Conservation (phyloP, 306 rosid genomes). For the Cicer yamashitae region DNA sequence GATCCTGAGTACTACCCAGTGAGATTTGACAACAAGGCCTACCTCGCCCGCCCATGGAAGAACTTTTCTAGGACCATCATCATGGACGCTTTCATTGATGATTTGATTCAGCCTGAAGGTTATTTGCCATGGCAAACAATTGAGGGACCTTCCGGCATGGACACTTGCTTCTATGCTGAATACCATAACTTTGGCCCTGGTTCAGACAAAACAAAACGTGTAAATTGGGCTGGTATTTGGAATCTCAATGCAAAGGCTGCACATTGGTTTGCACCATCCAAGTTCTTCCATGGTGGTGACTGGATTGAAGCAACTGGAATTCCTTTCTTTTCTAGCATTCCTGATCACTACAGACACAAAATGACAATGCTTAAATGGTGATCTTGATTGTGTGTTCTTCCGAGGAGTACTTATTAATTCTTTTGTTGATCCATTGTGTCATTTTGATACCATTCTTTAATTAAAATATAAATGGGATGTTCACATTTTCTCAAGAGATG, state of each 20-base stretch:
- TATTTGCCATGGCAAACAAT: slow-evolving; percentile 62
- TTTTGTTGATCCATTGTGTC: background rate
- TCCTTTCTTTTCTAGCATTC: background rate
- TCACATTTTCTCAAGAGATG: background rate
- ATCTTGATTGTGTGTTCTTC: background rate
- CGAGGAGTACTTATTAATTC: background rate
- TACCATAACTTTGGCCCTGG: slow-evolving; percentile 61
- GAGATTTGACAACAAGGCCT: slow-evolving; percentile 40
- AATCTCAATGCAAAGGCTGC: slow-evolving; percentile 16
- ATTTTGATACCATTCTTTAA: slow-evolving; percentile 13
- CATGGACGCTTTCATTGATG: slow-evolving; percentile 62
- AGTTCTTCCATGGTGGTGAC: slow-evolving; percentile 27
- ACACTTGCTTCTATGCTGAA: slow-evolving; percentile 63
- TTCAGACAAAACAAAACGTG: slow-evolving; percentile 39
- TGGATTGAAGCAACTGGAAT: slow-evolving; percentile 7
- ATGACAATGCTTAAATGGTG: background rate
- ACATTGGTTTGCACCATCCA: slow-evolving; percentile 23
- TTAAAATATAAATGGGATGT: background rate
- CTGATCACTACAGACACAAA: slow-evolving; percentile 4
- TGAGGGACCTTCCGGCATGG: background rate
- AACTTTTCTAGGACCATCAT: slow-evolving; percentile 66
- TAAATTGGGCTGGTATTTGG: slow-evolving; percentile 11
- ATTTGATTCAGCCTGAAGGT: slow-evolving; percentile 59
- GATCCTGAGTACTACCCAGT: slow-evolving; percentile 38
- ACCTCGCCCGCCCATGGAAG: slow-evolving; percentile 37